Evolutionary conservation across 2,329 filamentous ascomycete genomes (phyloP).

Genomic region (Dendrostoma leiphaemia): DNA sequence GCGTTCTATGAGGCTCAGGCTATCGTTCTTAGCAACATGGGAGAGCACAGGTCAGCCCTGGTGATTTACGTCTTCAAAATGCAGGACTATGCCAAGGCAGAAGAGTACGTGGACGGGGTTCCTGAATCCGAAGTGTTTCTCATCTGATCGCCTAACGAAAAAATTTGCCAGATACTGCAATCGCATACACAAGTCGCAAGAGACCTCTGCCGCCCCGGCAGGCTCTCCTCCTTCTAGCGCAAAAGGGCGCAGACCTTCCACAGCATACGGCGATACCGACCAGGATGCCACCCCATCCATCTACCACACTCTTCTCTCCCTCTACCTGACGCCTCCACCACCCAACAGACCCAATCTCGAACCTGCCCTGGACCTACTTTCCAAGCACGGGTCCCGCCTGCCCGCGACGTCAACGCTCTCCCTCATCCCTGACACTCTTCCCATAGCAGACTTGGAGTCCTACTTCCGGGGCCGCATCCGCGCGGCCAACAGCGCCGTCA

Average conservation of each 20-base stretch:
- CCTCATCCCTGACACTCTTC: slow-evolving; percentile 78
- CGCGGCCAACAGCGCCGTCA: slow-evolving; percentile 76
- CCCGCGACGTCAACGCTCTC: slow-evolving; percentile 83
- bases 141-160: slow-evolving; percentile 8
- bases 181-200: slow-evolving; percentile 67
- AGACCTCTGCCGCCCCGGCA: slow-evolving; percentile 32
- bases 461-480: slow-evolving; percentile 94
- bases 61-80: slow-evolving; percentile 97
- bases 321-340: slow-evolving; percentile 81
- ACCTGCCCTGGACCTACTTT: slow-evolving; percentile 84
- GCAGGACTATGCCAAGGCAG: slow-evolving; percentile 81
- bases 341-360: slow-evolving; percentile 70
- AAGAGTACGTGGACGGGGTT: slow-evolving; percentile 65
- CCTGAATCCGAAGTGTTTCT: neutral
- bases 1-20: slow-evolving; percentile 87
- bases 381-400: slow-evolving; percentile 85
- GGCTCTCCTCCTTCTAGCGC: slow-evolving; percentile 25
- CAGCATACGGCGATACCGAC: slow-evolving; percentile 36
- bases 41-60: slow-evolving; percentile 90
- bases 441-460: slow-evolving; percentile 75
- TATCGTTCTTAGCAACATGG: slow-evolving; percentile 91
- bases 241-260: slow-evolving; percentile 32
- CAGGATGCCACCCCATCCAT: slow-evolving; percentile 72
- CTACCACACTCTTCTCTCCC: slow-evolving; percentile 84
- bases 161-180: slow-evolving; percentile 81